Conservation (phyloP, 1,139 yeast species). For the Candida sp. region DNA sequence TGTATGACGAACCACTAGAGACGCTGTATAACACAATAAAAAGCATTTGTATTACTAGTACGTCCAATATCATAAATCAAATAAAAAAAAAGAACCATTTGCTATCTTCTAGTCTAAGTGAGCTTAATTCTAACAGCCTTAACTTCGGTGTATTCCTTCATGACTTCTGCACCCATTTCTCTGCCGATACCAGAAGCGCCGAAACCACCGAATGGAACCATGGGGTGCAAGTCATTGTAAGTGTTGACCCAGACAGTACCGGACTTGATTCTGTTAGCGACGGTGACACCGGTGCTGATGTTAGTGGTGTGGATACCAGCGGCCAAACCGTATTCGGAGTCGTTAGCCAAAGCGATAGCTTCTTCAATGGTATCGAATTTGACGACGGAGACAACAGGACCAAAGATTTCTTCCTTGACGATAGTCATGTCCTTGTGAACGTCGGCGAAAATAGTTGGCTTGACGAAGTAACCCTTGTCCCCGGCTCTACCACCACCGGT, state of each 20-base stretch:
- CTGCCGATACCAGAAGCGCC: slow-evolving; percentile 91
- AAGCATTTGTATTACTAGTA: background rate
- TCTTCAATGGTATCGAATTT: slow-evolving; percentile 78
- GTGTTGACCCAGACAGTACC: slow-evolving; percentile 90
- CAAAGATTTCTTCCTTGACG: slow-evolving; percentile 84
- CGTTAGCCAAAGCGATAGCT: slow-evolving; percentile 70
- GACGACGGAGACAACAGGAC: slow-evolving; percentile 80
- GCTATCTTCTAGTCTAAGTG: too few species aligned
- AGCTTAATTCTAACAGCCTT: slow-evolving; percentile 70
- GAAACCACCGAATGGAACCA: slow-evolving; percentile 88
- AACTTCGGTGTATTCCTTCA: slow-evolving; percentile 80
- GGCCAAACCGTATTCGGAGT: slow-evolving; percentile 81
- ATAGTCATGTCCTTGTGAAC: slow-evolving; percentile 70
- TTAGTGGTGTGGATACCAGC: slow-evolving; percentile 79
- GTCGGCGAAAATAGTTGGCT: slow-evolving; percentile 80
- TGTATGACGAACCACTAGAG: slow-evolving; percentile 15
- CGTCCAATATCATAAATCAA: background rate
- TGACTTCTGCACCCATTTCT: slow-evolving; percentile 88
- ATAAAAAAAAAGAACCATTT: too few species aligned
- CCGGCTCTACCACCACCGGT: slow-evolving; percentile 80
- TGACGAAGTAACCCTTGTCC: slow-evolving; percentile 73
- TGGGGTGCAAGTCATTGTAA: slow-evolving; percentile 81
- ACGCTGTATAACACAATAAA: background rate
- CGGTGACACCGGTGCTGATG: slow-evolving; percentile 69
- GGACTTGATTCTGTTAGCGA: slow-evolving; percentile 69